Evolutionary conservation across 768 basidiomycete species (phyloP).

Genomic region (Suillus weaverae): DNA sequence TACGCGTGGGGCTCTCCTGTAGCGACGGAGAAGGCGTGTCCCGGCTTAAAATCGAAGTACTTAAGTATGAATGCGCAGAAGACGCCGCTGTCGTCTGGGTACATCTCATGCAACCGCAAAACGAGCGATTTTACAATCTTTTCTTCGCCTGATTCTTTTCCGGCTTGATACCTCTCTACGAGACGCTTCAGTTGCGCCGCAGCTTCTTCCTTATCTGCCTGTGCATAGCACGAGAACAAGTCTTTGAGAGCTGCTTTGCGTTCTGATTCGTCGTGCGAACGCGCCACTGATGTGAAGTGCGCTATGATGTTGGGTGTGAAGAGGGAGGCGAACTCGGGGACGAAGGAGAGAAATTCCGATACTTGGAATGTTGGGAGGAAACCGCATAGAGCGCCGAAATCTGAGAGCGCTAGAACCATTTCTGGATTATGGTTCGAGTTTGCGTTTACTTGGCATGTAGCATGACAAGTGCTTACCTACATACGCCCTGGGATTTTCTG

Average conservation of each 20-base stretch:
- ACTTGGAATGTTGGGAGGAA: conserved; percentile 6
- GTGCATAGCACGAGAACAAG: conserved; percentile 4
- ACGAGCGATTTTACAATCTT: conserved; percentile 35
- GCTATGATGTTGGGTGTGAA: background rate
- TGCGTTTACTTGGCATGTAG: conserved; percentile 21
- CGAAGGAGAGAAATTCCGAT: background rate
- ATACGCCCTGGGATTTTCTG: conserved; percentile 38
- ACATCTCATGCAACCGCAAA: conserved; percentile 45
- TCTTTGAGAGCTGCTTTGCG: conserved; percentile 5
- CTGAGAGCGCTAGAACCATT: conserved; percentile 52
- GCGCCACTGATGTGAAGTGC: background rate
- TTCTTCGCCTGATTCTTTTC: conserved; percentile 13
- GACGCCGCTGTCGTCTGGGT: conserved; percentile 54
- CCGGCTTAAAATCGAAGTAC: conserved; percentile 48
- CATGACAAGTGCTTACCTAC: background rate
- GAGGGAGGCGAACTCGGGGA: conserved; percentile 10
- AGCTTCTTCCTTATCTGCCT: background rate
- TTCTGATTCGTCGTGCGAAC: background rate
- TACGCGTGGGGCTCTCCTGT: conserved; percentile 62
- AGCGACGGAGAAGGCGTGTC: conserved; percentile 53
- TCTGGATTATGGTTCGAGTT: conserved; percentile 62
- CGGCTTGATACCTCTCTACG: conserved; percentile 11
- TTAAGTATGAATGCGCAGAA: conserved; percentile 57
- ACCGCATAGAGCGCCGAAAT: conserved; percentile 34
- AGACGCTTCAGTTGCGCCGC: background rate